Percentiles rank a stretch among this genome's conserved stretches.
Evolutionary conservation across 441 rosid species (phyloP).

Genomic region (Erodium moschatum): DNA sequence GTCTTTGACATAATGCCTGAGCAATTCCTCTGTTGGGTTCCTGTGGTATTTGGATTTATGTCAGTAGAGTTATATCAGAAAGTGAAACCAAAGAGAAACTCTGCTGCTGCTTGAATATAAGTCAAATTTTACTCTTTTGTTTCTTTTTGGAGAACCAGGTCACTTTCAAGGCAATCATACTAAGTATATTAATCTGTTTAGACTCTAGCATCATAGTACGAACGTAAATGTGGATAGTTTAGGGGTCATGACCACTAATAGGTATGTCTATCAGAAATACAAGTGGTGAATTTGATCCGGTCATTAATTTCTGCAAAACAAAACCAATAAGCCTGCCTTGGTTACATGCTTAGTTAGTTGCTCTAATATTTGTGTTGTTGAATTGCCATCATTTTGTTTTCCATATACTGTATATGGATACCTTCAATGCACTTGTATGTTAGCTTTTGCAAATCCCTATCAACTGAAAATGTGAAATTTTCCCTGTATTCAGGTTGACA

Average conservation of each 20-base stretch:
- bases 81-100: background rate
- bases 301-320: background rate
- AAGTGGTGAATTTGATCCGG: background rate
- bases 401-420: background rate
- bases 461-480: conserved; percentile 2
- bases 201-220: background rate
- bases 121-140: too few relatives aligned
- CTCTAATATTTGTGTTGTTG: background rate
- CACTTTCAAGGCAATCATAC: background rate
- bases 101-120: background rate
- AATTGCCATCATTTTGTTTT: conserved; percentile 6
- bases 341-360: background rate
- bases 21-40: background rate
- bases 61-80: background rate
- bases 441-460: background rate
- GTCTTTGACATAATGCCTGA: conserved; percentile 1
- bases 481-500: conserved; percentile 56
- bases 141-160: background rate
- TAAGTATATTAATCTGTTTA: background rate
- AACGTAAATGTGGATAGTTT: background rate
- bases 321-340: background rate
- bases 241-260: background rate
- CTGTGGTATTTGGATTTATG: background rate
- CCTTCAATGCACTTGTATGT: background rate
- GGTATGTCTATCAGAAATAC: background rate